A percentile compares a stretch with the other conserved stretches of the same genome.
phyloP scores from a whole-genome alignment of 768 basidiomycete species.

The Pluteus cervinus region DNA sequence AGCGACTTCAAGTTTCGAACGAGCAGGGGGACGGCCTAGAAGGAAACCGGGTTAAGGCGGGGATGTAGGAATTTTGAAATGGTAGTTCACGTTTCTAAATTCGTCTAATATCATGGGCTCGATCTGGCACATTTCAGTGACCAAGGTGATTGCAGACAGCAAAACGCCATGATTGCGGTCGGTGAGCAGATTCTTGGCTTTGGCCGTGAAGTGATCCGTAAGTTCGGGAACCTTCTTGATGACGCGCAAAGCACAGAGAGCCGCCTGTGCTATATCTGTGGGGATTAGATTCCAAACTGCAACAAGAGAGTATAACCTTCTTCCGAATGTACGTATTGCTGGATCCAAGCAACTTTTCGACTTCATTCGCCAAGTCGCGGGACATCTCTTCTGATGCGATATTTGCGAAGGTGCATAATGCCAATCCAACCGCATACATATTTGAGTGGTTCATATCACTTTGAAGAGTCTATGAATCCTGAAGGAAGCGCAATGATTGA shows the following conservation, averaged over 20 bases:
- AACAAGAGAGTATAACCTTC: slow-evolving; percentile 54
- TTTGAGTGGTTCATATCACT: slow-evolving; percentile 99
- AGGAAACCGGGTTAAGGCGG: slow-evolving; percentile 6
- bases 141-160: slow-evolving; percentile 88
- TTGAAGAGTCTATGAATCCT: slow-evolving; percentile 10
- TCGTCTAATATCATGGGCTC: slow-evolving; percentile 72
- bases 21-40: slow-evolving; percentile 83
- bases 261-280: slow-evolving; percentile 51
- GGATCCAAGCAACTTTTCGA: slow-evolving; percentile 94
- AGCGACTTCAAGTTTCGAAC: slow-evolving; percentile 94
- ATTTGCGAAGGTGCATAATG: slow-evolving; percentile 96
- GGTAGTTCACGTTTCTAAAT: slow-evolving; percentile 73
- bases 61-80: slow-evolving; percentile 2
- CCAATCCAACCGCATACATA: slow-evolving; percentile 97
- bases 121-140: slow-evolving; percentile 88
- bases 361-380: slow-evolving; percentile 93
- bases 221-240: slow-evolving; percentile 96
- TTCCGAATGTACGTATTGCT: slow-evolving; percentile 99
- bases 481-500: slow-evolving; percentile 7
- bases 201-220: slow-evolving; percentile 83
- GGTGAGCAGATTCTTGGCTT: slow-evolving; percentile 85
- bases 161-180: slow-evolving; percentile 98
- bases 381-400: slow-evolving; percentile 99
- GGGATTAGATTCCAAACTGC: slow-evolving; percentile 5
- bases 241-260: slow-evolving; percentile 89